phyloP scores from a whole-genome alignment of 1,284 basidiomycete species.

The Tremellales sp. region DNA sequence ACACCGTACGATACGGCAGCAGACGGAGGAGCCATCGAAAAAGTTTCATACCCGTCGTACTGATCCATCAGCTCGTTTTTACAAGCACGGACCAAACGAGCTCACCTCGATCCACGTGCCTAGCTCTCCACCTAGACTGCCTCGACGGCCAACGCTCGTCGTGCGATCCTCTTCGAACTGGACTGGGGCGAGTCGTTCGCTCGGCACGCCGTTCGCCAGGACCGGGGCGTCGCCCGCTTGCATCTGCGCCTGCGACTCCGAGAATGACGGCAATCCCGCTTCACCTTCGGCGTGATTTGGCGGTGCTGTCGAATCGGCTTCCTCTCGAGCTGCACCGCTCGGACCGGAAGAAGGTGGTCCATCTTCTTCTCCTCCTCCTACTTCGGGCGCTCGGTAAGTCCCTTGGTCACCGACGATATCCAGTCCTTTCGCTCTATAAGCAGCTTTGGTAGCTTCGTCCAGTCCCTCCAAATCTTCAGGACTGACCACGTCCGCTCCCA shows the following conservation, averaged over 20 bases:
- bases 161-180: constrained; percentile 21
- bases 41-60: constrained; percentile 50
- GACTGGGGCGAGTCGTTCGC: constrained; percentile 25
- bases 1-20: constrained; percentile 39
- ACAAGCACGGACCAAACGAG: neutral
- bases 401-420: constrained; percentile 44
- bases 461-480: constrained; percentile 6
- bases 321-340: neutral
- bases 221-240: constrained; percentile 27
- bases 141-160: constrained; percentile 19
- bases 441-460: constrained; percentile 29
- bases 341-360: constrained; percentile 6
- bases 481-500: constrained; percentile 14
- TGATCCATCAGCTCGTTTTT: constrained; percentile 12
- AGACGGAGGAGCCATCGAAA: constrained; percentile 45
- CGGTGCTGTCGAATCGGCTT: neutral
- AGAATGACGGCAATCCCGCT: constrained; percentile 30
- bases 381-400: constrained; percentile 26
- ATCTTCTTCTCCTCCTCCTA: constrained; percentile 6
- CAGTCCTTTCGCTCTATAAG: constrained; percentile 45
- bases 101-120: constrained; percentile 44
- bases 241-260: constrained; percentile 39
- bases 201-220: constrained; percentile 11
- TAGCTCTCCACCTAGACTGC: constrained; percentile 34
- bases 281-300: neutral